Conservation (phyloP, 331 rosid species). For the Saraca asoca region DNA sequence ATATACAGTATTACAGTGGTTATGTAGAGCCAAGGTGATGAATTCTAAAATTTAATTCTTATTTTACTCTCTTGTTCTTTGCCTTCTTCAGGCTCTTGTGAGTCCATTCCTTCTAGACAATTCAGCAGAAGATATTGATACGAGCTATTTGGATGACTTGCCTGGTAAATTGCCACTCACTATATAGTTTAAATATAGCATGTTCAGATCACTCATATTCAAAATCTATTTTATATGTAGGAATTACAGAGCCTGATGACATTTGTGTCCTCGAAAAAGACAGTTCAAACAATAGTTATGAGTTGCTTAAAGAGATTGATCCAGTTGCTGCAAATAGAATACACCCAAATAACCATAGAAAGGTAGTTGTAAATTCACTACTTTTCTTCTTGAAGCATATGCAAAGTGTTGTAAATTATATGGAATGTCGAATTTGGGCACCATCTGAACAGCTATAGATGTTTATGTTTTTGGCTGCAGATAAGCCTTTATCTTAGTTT, state of each 20-base stretch:
- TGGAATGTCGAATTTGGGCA: conserved; percentile 12
- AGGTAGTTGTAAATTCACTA: conserved; percentile 45
- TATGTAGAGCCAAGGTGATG: conserved; percentile 3
- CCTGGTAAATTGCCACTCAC: conserved; percentile 46
- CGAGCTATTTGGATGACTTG: conserved; percentile 34
- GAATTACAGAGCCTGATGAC: conserved; percentile 33
- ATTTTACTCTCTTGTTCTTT: background rate
- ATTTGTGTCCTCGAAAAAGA: conserved; percentile 41
- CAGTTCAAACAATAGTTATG: conserved; percentile 45
- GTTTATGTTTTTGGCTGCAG: conserved; percentile 47
- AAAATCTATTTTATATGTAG: conserved; percentile 34
- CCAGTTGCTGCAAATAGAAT: conserved; percentile 86
- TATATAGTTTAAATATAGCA: conserved; percentile 1
- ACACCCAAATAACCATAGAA: conserved; percentile 89
- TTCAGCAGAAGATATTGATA: conserved; percentile 49
- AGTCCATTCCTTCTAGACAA: conserved; percentile 82
- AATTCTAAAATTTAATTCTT: conserved; percentile 4
- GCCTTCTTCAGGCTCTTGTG: conserved; percentile 71
- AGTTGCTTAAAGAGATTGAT: conserved; percentile 70
- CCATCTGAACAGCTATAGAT: background rate
- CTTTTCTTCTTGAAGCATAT: conserved; percentile 22
- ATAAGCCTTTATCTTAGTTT: conserved; percentile 74
- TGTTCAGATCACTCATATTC: conserved; percentile 16
- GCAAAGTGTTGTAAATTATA: conserved; percentile 13
- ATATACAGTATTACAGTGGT: background rate